phyloP scores from a whole-genome alignment of 352 stramenopile genomes.

The Plasmopara viticola region DNA sequence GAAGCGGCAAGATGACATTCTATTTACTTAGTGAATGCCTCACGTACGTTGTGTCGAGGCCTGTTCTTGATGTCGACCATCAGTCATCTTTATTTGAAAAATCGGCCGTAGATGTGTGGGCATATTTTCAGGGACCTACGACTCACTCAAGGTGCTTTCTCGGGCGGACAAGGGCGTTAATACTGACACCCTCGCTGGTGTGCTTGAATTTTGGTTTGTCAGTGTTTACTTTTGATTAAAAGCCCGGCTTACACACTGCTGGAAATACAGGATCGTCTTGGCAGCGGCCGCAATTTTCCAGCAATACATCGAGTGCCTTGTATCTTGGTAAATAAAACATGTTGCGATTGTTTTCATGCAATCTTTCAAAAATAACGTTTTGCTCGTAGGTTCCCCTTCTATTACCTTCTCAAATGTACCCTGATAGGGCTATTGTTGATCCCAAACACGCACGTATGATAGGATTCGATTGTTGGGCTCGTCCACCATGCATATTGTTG shows the following conservation, averaged over 20 bases:
- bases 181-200: constrained; percentile 32
- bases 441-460: constrained; percentile 47
- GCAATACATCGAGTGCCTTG: constrained; percentile 62
- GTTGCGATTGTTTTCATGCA: not conserved
- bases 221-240: not conserved
- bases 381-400: constrained; percentile 50
- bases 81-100: not conserved
- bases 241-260: not conserved
- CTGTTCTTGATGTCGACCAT: not conserved
- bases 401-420: constrained; percentile 69
- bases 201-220: constrained; percentile 60
- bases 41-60: constrained; percentile 49
- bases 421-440: constrained; percentile 49
- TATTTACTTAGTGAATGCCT: constrained; percentile 67
- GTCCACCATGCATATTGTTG: not conserved
- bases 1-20: constrained; percentile 40
- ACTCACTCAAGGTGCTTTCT: constrained; percentile 67
- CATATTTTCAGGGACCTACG: constrained; percentile 55
- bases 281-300: constrained; percentile 46
- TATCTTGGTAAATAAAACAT: constrained; percentile 38
- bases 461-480: not conserved
- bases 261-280: constrained; percentile 44
- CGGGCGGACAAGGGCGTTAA: constrained; percentile 51
- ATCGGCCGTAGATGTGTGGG: constrained; percentile 36
- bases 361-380: not conserved